These are phyloP conservation scores for Barnettozyma sucrosica DNA, from an alignment of 805 yeast species.

Conservation along the genomic window DNA sequence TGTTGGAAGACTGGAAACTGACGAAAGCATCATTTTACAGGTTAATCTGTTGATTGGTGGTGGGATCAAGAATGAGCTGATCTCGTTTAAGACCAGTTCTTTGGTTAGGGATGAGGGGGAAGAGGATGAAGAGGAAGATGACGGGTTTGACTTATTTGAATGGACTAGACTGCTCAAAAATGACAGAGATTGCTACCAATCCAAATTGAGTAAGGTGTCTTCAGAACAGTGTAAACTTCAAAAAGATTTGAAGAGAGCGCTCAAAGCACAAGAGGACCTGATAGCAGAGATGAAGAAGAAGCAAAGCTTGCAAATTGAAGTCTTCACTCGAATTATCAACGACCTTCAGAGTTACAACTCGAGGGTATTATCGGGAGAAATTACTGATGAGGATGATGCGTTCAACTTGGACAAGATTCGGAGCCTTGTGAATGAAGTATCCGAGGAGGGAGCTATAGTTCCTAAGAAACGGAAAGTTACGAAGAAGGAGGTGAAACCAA, in stretches of 20 bases:
- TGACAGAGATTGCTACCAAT: conserved; percentile 7
- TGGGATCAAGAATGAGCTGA: conserved; percentile 13
- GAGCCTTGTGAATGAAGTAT: conserved; percentile 2
- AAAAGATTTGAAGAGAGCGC: background rate
- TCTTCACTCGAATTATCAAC: conserved; percentile 20
- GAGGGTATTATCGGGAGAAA: conserved; percentile 16
- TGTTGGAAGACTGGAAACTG: background rate
- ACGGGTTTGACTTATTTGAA: conserved; percentile 17
- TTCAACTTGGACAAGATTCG: conserved; percentile 17
- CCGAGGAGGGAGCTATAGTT: background rate
- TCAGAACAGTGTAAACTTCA: background rate
- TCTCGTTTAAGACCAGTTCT: conserved; percentile 3
- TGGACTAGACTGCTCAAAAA: conserved; percentile 16
- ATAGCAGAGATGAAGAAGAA: conserved; percentile 7
- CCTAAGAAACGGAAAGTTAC: conserved; percentile 5
- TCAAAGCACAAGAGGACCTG: conserved; percentile 12
- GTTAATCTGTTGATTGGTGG: conserved; percentile 7
- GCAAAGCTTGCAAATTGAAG: conserved; percentile 12
- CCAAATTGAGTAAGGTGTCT: background rate
- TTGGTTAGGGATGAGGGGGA: conserved; percentile 1
- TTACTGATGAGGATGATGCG: conserved; percentile 14
- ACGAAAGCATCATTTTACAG: background rate
- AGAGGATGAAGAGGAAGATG: conserved; percentile 6
- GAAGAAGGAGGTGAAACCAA: background rate
- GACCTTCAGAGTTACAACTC: conserved; percentile 17